Percentiles rank a stretch among this genome's conserved stretches.
Conservation (phyloP, 345 rosid species). For the Eucalyptus pauciflora region DNA sequence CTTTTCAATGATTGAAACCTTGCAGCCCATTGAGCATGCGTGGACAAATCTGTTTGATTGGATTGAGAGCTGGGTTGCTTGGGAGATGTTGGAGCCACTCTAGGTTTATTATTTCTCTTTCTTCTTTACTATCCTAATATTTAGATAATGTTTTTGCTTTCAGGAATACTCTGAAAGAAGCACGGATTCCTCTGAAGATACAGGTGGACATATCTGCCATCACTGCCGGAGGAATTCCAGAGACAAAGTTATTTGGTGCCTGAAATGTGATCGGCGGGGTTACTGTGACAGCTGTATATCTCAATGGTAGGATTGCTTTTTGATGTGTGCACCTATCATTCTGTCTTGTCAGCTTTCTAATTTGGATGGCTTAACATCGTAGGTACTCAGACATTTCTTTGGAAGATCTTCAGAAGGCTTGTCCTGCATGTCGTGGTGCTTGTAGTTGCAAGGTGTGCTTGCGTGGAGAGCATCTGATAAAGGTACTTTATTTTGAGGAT, state of each 20-base stretch:
- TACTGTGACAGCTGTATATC: constrained; percentile 73
- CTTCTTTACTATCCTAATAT: not conserved
- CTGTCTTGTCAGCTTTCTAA: not conserved
- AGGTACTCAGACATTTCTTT: constrained; percentile 59
- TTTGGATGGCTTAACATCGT: not conserved
- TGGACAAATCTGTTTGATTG: not conserved
- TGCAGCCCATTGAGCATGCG: not conserved
- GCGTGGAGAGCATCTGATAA: constrained; percentile 71
- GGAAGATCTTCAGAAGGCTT: constrained; percentile 77
- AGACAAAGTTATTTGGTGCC: constrained; percentile 65
- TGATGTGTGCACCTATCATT: not conserved
- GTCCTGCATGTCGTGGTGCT: constrained; percentile 93
- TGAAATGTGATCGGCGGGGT: constrained; percentile 75
- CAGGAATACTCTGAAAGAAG: constrained; percentile 73
- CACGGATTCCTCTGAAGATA: constrained; percentile 60
- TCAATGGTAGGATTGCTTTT: constrained; percentile 39
- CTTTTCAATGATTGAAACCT: not conserved
- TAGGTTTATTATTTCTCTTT: not conserved
- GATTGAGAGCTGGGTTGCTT: not conserved
- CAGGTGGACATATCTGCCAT: constrained; percentile 71
- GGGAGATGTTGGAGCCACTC: not conserved
- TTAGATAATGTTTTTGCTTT: not conserved
- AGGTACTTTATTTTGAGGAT: constrained; percentile 30
- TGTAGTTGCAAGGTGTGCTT: constrained; percentile 87
- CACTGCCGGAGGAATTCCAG: constrained; percentile 63